Base-by-base conservation (phyloP, 2,329 filamentous ascomycete genomes). In the Thermomyces lanuginosus region DNA sequence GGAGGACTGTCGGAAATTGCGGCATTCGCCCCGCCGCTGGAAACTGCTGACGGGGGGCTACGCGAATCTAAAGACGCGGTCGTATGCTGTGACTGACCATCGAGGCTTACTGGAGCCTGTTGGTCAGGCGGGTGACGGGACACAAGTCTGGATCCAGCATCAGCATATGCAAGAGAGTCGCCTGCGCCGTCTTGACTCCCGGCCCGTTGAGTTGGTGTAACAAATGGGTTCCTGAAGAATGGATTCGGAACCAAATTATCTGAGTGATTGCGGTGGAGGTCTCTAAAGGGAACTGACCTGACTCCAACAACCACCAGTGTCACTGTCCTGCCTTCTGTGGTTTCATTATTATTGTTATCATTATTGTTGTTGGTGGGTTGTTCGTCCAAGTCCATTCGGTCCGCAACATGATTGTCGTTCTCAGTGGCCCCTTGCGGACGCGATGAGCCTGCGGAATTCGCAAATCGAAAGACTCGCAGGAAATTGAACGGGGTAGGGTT, bases 231-330 rank as follows among this genome's bases (percentile, higher is more conserved):
- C 14, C 45, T 63, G 26, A 52, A 56, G 39, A 52, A 51, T 42
- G 58, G 51, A 46, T 61, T 56, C 19, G 63, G 36, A 27, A 53
- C 52, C 22, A 51, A 39, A 21, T 43, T 57, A 44, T 39, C 56
- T 21, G 51, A 52, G 23, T 62, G 60, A 28, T 61, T 60, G 25
- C 46, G 40, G 11, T 55, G 53, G 13, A 54, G 47, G 8, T 56
- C 53, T 14, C 56, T 57, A 11, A 69, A 63, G 16, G 65, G 69
- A 31, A 76, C 71, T 14, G 72, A 74, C 28, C 72, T 59, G 29
- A 77, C 75, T 28, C 73, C 73, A 21, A 77, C 72, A 27, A 77
- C 72, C 22, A 77, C 75, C 35, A 77, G 64, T 6, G 73, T 74
- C 20, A 76, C 68, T 49, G 72, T 73, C 12, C 72, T 60, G 24